Evolutionary conservation across 2,329 filamentous ascomycete species (phyloP), one percentile per base, ranked within the genome.

Genomic region (Chaetomium strumarium): DNA sequence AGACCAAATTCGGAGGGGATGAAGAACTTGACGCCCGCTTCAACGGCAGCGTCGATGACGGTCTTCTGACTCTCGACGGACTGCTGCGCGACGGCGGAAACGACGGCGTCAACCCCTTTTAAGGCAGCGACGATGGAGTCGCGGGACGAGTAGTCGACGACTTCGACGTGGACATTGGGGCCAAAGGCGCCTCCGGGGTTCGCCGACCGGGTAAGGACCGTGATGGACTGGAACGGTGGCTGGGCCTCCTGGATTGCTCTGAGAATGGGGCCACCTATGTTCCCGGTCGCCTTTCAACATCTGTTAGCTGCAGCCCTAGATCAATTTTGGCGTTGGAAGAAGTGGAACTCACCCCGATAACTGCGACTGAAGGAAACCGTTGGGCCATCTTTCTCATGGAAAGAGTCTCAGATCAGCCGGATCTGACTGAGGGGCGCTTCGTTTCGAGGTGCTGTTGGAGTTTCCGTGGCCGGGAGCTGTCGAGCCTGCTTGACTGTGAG

Each of bases 21-120:
- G 66, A 81, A 80, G 9, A 76, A 71, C 60, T 77, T 72, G 3
- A 83, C 77, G n/a, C 77, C 75, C 2, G 77, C 78, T 3, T 71
- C 68, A 38, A 78, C 70, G n/a, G 79, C 73, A 3, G 79, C 80
- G 51, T 82, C 75, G 33, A 80, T 72, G 50, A 81, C 66, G n/a
- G 69, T 68, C 39, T 70, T 68, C 60, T 81, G 79, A 3, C 71
- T 63, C 2, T 64, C 65, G 6, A 76, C 58, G 12, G 70, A 72
- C 5, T 59, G 58, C 13, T 68, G 68, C 7, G 70, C 72, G 38
- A 83, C 68, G 1, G 74, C 67, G 8, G 73, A 75, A 16, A 83
- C 60, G 11, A 81, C 70, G 3, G 77, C 79, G 60, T 83, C 80
- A 54, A 80, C 73, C 34, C 73, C 75, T 42, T 70, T 58, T 45